These are phyloP conservation scores for Penicillium nucicola DNA, from an alignment of 495 filamentous ascomycete species.

Conservation along the genomic window DNA sequence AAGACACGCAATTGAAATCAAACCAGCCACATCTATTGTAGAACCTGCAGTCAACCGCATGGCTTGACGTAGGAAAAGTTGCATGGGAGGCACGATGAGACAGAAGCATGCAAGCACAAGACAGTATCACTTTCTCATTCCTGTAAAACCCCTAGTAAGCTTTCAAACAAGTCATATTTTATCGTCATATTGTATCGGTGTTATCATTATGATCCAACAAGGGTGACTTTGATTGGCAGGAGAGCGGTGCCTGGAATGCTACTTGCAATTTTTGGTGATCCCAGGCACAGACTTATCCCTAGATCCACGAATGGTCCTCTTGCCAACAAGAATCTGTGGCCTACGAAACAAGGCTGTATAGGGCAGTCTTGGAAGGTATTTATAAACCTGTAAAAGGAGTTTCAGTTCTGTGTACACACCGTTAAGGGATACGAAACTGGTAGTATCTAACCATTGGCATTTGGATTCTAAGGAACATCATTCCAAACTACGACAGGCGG, in stretches of 20 bases:
- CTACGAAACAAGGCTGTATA: too few relatives aligned
- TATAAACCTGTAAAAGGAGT: too few relatives aligned
- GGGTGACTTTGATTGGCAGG: neutral
- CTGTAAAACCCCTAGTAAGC: neutral
- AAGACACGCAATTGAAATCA: too few relatives aligned
- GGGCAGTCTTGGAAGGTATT: too few relatives aligned
- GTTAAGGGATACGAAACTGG: neutral
- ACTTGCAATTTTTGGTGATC: constrained; percentile 8
- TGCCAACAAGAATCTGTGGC: too few relatives aligned
- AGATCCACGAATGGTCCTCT: constrained; percentile 4
- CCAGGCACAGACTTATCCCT: constrained; percentile 12
- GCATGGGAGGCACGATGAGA: neutral
- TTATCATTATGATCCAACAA: constrained; percentile 18
- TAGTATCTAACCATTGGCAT: constrained; percentile 5
- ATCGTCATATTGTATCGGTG: neutral
- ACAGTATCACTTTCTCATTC: constrained; percentile 12
- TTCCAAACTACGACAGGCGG: constrained; percentile 14
- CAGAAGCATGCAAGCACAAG: neutral
- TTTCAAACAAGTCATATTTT: neutral
- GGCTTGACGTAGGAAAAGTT: neutral
- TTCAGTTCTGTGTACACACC: too few relatives aligned
- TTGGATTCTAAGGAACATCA: constrained; percentile 7
- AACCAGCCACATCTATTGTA: too few relatives aligned
- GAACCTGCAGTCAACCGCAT: neutral
- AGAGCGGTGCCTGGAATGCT: constrained; percentile 14